Conservation (phyloP, 805 yeast genomes). For the Candida khao-thaluensis region DNA sequence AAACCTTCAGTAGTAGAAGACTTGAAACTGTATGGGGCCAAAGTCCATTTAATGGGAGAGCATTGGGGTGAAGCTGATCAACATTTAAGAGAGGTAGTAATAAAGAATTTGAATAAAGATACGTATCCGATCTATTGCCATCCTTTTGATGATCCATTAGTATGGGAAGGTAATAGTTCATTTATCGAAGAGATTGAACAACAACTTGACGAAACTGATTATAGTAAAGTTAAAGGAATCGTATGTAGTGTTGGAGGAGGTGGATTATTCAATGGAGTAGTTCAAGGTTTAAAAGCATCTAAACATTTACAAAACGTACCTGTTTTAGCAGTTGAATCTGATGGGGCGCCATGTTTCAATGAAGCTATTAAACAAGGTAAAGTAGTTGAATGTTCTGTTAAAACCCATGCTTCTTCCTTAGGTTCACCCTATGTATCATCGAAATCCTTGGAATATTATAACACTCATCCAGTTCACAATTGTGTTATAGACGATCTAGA, state of each 20-base stretch:
- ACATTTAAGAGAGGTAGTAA: slow-evolving; percentile 19
- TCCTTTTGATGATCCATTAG: slow-evolving; percentile 29
- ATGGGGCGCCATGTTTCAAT: slow-evolving; percentile 24
- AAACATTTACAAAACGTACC: slow-evolving; percentile 17
- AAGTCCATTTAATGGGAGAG: slow-evolving; percentile 23
- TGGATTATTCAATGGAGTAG: slow-evolving; percentile 30
- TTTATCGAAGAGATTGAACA: slow-evolving; percentile 27
- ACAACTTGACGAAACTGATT: slow-evolving; percentile 18
- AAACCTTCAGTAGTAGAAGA: slow-evolving; percentile 21
- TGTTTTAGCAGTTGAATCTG: slow-evolving; percentile 28
- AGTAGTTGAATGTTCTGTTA: slow-evolving; percentile 18
- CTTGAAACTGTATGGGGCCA: slow-evolving; percentile 22
- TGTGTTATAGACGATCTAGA: slow-evolving; percentile 25
- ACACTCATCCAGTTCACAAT: slow-evolving; percentile 16
- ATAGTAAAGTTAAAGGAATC: slow-evolving; percentile 23
- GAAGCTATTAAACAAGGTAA: slow-evolving; percentile 22
- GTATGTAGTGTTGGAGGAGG: slow-evolving; percentile 38
- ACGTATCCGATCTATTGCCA: slow-evolving; percentile 28
- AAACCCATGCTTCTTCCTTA: slow-evolving; percentile 27
- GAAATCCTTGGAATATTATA: slow-evolving; percentile 19
- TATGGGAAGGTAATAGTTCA: slow-evolving; percentile 32
- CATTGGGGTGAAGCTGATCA: slow-evolving; percentile 36
- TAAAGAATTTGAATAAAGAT: slow-evolving; percentile 13
- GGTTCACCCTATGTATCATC: slow-evolving; percentile 29
- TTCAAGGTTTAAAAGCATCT: slow-evolving; percentile 23